A percentile compares a stretch with the other conserved stretches of the same genome.
phyloP scores from a whole-genome alignment of 805 yeast species.

The Starmera dryadoides region DNA sequence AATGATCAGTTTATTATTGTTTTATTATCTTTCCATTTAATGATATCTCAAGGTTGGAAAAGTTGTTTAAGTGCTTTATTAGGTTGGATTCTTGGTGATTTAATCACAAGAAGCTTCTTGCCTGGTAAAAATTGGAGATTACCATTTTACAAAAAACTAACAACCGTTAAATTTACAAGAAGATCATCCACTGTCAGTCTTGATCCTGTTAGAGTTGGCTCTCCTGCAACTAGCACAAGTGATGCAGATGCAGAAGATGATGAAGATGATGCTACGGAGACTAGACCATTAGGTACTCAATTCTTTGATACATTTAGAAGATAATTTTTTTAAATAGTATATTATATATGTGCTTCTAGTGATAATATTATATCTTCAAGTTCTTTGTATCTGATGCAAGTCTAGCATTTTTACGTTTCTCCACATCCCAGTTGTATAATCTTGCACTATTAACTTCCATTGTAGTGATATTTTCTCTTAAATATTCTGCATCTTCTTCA shows the following conservation, averaged over 20 bases:
- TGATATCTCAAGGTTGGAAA: conserved; percentile 22
- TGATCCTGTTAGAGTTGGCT: conserved; percentile 2
- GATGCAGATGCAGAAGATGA: conserved; percentile 14
- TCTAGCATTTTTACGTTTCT: conserved; percentile 49
- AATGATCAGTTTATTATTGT: conserved; percentile 29
- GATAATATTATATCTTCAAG: conserved; percentile 11
- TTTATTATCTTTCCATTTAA: conserved; percentile 25
- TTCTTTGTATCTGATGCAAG: conserved; percentile 33
- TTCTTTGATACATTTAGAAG: conserved; percentile 40
- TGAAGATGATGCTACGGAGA: conserved; percentile 17
- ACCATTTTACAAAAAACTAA: conserved; percentile 21
- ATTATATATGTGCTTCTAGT: background rate
- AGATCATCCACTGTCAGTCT: conserved; percentile 1
- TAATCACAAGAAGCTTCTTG: conserved; percentile 25
- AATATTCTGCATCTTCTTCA: conserved; percentile 77
- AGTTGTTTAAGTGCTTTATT: conserved; percentile 19
- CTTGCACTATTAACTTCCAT: conserved; percentile 98
- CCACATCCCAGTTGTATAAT: conserved; percentile 83
- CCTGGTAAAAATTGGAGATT: conserved; percentile 34
- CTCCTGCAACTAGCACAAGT: conserved; percentile 1
- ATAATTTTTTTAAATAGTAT: conserved; percentile 4
- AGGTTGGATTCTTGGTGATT: conserved; percentile 32
- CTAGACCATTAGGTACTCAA: conserved; percentile 40
- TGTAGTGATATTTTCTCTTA: conserved; percentile 86
- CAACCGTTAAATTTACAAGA: background rate